These are phyloP conservation scores for Cardamine chenopodiifolia DNA, from an alignment of 345 rosid species.

Conservation along the genomic window DNA sequence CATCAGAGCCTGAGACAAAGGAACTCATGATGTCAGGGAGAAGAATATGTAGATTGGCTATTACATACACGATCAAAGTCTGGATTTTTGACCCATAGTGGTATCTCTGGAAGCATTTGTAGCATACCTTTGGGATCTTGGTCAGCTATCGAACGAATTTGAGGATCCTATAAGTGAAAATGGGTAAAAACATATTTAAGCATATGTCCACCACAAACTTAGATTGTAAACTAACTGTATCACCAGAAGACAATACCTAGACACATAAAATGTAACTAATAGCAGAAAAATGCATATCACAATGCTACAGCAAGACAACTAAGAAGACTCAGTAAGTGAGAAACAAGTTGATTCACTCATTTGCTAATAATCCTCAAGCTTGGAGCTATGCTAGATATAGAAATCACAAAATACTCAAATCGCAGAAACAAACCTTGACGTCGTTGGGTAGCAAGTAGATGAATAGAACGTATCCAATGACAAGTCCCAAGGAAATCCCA, in stretches of 20 bases:
- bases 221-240: not conserved
- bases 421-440: conserved; percentile 59
- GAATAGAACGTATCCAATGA: conserved; percentile 74
- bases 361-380: not conserved
- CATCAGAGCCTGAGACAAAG: conserved; percentile 16
- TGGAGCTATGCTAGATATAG: not conserved
- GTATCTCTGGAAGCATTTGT: conserved; percentile 92
- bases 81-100: conserved; percentile 91
- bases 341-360: not conserved
- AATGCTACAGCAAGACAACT: too few species aligned
- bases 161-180: conserved; percentile 61
- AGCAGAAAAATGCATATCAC: too few species aligned
- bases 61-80: conserved; percentile 87
- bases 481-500: conserved; percentile 77
- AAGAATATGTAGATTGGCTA: not conserved
- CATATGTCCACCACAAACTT: not conserved
- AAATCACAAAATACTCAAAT: not conserved
- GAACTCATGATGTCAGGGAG: not conserved
- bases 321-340: not conserved
- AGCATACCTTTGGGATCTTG: conserved; percentile 75
- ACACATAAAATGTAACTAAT: too few species aligned
- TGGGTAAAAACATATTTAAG: not conserved
- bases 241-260: too few species aligned
- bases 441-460: conserved; percentile 73
- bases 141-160: conserved; percentile 65